These are phyloP conservation scores for Psilocybe cyanescens DNA, from an alignment of 768 basidiomycete species.

Conservation along the genomic window DNA sequence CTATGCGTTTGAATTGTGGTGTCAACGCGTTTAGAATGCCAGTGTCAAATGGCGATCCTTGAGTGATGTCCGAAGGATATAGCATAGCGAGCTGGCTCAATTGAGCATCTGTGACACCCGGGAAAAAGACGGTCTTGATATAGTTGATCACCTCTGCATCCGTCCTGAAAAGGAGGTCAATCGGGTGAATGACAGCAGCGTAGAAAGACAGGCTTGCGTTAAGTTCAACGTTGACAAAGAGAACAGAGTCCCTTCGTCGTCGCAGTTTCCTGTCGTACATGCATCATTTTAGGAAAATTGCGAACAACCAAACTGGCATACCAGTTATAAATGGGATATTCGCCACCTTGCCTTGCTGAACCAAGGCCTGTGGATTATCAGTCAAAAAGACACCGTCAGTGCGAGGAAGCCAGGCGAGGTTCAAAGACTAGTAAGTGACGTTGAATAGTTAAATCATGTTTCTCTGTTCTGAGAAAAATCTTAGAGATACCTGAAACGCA, in stretches of 20 bases:
- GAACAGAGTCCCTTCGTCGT: constrained; percentile 59
- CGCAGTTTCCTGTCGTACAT: constrained; percentile 45
- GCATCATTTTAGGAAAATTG: neutral
- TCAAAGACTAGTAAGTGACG: constrained; percentile 36
- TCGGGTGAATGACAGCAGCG: neutral
- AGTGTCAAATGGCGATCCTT: constrained; percentile 60
- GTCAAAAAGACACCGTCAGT: constrained; percentile 54
- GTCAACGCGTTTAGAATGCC: constrained; percentile 44
- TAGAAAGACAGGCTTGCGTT: constrained; percentile 10
- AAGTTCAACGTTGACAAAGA: constrained; percentile 18
- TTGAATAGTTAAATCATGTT: neutral
- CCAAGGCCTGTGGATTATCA: constrained; percentile 44
- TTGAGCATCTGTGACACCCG: constrained; percentile 29
- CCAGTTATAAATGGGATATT: constrained; percentile 54
- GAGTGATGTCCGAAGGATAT: constrained; percentile 42
- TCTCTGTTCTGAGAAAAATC: neutral
- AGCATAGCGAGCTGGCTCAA: constrained; percentile 31
- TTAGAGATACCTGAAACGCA: constrained; percentile 37
- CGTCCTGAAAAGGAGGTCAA: constrained; percentile 23
- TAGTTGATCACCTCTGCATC: constrained; percentile 25
- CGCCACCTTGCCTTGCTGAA: constrained; percentile 48
- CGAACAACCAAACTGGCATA: constrained; percentile 1
- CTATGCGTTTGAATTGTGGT: constrained; percentile 49
- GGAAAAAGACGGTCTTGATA: constrained; percentile 33
- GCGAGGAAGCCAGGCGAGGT: constrained; percentile 52